Conservation (phyloP, 2,329 filamentous ascomycete genomes). For the Clarireedia monteithiana region DNA sequence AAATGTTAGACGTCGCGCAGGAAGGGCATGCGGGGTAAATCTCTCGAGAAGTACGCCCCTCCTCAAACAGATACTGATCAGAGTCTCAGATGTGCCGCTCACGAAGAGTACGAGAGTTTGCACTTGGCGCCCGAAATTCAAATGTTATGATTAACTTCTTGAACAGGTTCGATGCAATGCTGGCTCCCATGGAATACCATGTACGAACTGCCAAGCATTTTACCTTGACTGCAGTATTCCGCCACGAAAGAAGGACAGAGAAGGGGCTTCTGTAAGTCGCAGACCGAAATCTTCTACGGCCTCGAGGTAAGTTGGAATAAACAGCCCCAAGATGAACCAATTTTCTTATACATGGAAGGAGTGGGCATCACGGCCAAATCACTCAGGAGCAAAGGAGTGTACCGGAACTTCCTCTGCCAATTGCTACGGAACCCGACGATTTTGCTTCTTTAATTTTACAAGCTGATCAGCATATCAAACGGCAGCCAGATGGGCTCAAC, state of each 20-base stretch:
- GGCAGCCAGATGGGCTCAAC: conserved; percentile 66
- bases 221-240: conserved; percentile 97
- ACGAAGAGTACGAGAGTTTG: not conserved
- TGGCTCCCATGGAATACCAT: conserved; percentile 88
- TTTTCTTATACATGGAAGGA: not conserved
- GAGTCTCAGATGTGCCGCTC: conserved; percentile 1
- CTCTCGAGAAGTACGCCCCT: not conserved
- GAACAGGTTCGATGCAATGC: conserved; percentile 90
- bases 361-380: not conserved
- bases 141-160: conserved; percentile 13
- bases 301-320: conserved; percentile 3
- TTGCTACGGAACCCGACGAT: conserved; percentile 59
- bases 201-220: conserved; percentile 98
- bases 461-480: conserved; percentile 60
- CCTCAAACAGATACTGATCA: not conserved
- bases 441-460: conserved; percentile 73
- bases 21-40: conserved; percentile 8
- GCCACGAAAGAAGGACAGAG: conserved; percentile 74
- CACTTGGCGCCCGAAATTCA: not conserved
- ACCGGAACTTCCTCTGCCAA: conserved; percentile 30
- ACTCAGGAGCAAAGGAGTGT: conserved; percentile 36
- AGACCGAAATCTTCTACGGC: conserved; percentile 43
- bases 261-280: conserved; percentile 53
- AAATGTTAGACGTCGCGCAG: conserved; percentile 4
- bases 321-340: not conserved